Conservation (phyloP, 2,329 filamentous ascomycete genomes). For the Epicoccum sorghinum region DNA sequence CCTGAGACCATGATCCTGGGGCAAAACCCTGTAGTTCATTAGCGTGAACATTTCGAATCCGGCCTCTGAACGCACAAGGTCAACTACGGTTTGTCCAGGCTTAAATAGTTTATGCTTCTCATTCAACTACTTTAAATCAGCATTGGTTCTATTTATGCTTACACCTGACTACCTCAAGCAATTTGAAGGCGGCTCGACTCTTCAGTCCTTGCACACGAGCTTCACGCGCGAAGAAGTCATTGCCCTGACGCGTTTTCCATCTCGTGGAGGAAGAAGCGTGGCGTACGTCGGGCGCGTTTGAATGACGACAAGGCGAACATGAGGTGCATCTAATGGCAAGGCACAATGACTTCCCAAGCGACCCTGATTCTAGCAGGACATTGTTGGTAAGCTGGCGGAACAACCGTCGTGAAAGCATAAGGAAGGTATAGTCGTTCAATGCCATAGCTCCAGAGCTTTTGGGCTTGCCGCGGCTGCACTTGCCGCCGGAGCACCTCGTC, state of each 20-base stretch:
- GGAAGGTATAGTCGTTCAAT: constrained; percentile 10
- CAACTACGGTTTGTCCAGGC: constrained; percentile 82
- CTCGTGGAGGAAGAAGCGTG: constrained; percentile 61
- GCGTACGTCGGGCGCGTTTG: constrained; percentile 14
- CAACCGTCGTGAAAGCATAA: constrained; percentile 47
- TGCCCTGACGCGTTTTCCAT: constrained; percentile 82
- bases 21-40: constrained; percentile 69
- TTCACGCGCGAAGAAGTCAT: constrained; percentile 73
- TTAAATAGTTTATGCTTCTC: constrained; percentile 79
- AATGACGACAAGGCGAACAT: constrained; percentile 11
- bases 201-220: constrained; percentile 82
- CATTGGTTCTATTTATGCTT: background rate
- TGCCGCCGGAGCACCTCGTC: background rate
- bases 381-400: constrained; percentile 46
- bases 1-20: constrained; percentile 69
- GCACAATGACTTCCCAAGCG: constrained; percentile 12
- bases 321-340: constrained; percentile 23
- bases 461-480: constrained; percentile 11
- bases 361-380: constrained; percentile 30
- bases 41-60: constrained; percentile 11
- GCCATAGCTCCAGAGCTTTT: constrained; percentile 26
- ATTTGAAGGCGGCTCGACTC: constrained; percentile 90
- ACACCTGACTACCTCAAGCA: constrained; percentile 72
- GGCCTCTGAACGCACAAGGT: constrained; percentile 66
- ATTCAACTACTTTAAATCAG: constrained; percentile 68